Conservation (phyloP, 2,329 filamentous ascomycete species). For the Colletotrichum orchidophilum region DNA sequence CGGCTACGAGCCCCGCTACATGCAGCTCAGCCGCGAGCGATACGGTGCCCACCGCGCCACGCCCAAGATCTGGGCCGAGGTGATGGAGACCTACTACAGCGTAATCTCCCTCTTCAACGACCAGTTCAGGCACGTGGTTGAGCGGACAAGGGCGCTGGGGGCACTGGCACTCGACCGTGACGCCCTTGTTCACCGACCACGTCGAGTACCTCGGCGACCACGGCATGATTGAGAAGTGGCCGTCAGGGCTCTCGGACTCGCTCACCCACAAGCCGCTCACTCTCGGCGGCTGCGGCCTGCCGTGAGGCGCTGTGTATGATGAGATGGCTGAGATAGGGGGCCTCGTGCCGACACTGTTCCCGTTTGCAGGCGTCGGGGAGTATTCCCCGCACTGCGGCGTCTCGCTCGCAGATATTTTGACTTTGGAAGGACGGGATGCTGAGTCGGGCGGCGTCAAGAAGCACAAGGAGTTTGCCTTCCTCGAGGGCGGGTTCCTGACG, state of each 20-base stretch:
- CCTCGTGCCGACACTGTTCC: constrained; percentile 53
- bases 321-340: constrained; percentile 57
- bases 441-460: constrained; percentile 24
- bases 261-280: constrained; percentile 55
- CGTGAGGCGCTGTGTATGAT: constrained; percentile 42
- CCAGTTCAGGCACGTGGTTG: constrained; percentile 53
- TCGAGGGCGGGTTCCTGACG: constrained; percentile 54
- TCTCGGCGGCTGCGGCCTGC: constrained; percentile 51
- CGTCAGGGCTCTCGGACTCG: constrained; percentile 51
- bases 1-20: constrained; percentile 53
- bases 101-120: constrained; percentile 57
- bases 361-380: constrained; percentile 49
- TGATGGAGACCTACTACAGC: constrained; percentile 56
- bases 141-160: constrained; percentile 44
- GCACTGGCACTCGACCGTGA: constrained; percentile 50
- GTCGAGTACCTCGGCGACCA: constrained; percentile 58
- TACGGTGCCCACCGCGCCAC: constrained; percentile 52
- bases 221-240: constrained; percentile 60
- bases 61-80: constrained; percentile 52
- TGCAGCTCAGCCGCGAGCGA: constrained; percentile 47
- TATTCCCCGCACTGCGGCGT: constrained; percentile 46
- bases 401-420: constrained; percentile 22
- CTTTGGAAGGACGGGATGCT: background rate
- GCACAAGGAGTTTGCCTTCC: constrained; percentile 53
- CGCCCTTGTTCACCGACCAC: constrained; percentile 56